phyloP scores from a whole-genome alignment of 805 yeast species.

The Cyberlindnera mrakii region DNA sequence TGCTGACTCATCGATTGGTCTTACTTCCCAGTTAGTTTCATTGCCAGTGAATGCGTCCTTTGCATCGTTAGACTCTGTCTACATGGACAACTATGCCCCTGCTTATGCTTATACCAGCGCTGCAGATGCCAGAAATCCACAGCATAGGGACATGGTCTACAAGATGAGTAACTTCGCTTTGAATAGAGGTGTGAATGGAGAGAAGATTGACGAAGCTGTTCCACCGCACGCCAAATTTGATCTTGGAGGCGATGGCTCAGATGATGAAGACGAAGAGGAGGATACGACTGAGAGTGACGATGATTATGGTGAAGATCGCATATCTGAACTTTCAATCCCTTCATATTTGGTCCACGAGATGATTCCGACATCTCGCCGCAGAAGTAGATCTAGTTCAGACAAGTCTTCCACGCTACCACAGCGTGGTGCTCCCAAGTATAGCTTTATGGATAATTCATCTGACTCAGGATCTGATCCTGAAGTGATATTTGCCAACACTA shows the following conservation, averaged over 20 bases:
- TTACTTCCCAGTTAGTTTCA: conserved; percentile 52
- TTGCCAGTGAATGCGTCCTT: conserved; percentile 68
- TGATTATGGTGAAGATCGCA: conserved; percentile 4
- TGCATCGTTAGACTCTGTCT: conserved; percentile 70
- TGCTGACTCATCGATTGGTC: conserved; percentile 29
- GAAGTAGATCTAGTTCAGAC: conserved; percentile 1
- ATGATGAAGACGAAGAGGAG: conserved; percentile 5
- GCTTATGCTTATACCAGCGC: conserved; percentile 13
- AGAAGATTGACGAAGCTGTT: conserved; percentile 11
- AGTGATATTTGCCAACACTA: conserved; percentile 11
- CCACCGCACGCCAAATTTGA: conserved; percentile 18
- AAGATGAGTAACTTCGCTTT: conserved; percentile 18
- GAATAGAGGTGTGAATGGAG: conserved; percentile 9
- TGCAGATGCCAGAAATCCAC: conserved; percentile 14
- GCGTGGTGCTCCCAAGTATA: conserved; percentile 20
- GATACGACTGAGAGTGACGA: conserved; percentile 1
- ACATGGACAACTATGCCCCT: conserved; percentile 44
- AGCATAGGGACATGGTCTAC: conserved; percentile 3
- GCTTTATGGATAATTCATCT: conserved; percentile 20
- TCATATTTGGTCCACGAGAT: conserved; percentile 11
- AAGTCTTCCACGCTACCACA: conserved; percentile 11
- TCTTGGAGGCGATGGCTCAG: conserved; percentile 5
- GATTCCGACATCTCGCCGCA: background rate
- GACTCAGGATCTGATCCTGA: conserved; percentile 14
- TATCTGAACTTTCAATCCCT: conserved; percentile 15